Evolutionary conservation across 768 basidiomycete species (phyloP), one percentile per base, ranked within the genome.

Genomic region (Leucocoprinus birnbaumii): DNA sequence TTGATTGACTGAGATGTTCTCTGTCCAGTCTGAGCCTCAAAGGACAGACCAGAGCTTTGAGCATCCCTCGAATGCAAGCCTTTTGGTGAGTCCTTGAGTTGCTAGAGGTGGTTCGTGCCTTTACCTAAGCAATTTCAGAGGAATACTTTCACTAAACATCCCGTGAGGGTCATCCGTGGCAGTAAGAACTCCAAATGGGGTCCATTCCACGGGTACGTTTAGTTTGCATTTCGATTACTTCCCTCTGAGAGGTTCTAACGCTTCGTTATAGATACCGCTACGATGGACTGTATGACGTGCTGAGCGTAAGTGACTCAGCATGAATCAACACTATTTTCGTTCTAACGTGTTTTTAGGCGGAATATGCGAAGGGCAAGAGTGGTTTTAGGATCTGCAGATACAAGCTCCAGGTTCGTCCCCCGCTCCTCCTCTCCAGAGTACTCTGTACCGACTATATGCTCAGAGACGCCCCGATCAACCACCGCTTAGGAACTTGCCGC

Each of bases 91-190:
- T 43, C 1, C 16, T 21, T 9, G 3, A 0, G 40, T 8, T 26
- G 8, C 14, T 26, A 22, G 18, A 41, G 27, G 34, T 3, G 11
- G 8, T 19, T 14, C 19, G 22, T 19, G 5, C 2, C 10, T 48
- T 43, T 6, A 55, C 22, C 24, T 25, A 4, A 3, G 25, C 22
- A 4, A 25, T n/a, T n/a, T n/a, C n/a, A 55, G 45, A 56, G 74
- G 72, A 68, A 58, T 59, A 75, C 27, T 2, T 63, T 70, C 13
- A 73, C 66, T 4, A 45, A 58, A 46, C 53, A 58, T 8, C 77
- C 74, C 7, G 70, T 79, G 40, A 71, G 78, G 8, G 76, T 79
- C 16, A 64, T 77, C 38, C 73, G 77, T 24, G 76, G 76, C 3
- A 46, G 59, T 5, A 65, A 66, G 26, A 13, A 49, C 22, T 35